Evolutionary conservation across 1,139 yeast genomes (phyloP).

Genomic region (Geotrichum restrictum): DNA sequence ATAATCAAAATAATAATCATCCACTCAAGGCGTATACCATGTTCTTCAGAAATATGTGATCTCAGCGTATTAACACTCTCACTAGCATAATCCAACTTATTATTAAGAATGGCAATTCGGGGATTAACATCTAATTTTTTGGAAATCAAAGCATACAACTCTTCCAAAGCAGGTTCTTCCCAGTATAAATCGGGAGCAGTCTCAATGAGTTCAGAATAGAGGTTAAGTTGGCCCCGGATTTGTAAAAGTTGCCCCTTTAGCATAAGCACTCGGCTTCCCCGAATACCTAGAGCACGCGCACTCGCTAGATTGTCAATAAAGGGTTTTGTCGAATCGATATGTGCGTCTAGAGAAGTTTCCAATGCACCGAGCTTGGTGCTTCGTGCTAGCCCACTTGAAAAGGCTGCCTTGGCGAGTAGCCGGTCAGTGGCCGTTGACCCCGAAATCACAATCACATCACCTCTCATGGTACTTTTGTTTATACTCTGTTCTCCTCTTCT

Average conservation of each 20-base stretch:
- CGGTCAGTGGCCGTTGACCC: slow-evolving; percentile 48
- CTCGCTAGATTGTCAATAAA: slow-evolving; percentile 63
- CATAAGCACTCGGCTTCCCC: slow-evolving; percentile 60
- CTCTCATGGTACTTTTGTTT: slow-evolving; percentile 47
- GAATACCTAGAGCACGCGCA: slow-evolving; percentile 52
- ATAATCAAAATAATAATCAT: slow-evolving; percentile 75
- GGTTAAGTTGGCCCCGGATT: slow-evolving; percentile 73
- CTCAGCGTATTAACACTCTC: slow-evolving; percentile 80
- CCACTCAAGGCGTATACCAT: slow-evolving; percentile 78
- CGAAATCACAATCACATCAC: slow-evolving; percentile 64
- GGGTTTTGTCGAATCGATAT: slow-evolving; percentile 56
- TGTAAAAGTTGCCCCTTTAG: slow-evolving; percentile 71
- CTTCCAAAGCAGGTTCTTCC: slow-evolving; percentile 83
- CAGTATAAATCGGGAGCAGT: slow-evolving; percentile 82
- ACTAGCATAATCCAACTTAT: slow-evolving; percentile 83
- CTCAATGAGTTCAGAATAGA: slow-evolving; percentile 85
- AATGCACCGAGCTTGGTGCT: slow-evolving; percentile 79
- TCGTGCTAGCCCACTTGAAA: slow-evolving; percentile 80
- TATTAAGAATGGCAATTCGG: slow-evolving; percentile 71
- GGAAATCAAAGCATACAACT: slow-evolving; percentile 66
- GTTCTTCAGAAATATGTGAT: slow-evolving; percentile 70
- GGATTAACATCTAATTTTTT: slow-evolving; percentile 69
- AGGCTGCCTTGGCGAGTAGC: slow-evolving; percentile 76
- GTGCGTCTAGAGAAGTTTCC: slow-evolving; percentile 67
- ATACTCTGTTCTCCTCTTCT: neutral